Base-by-base conservation (phyloP, 345 rosid genomes). In the Rhodamnia rubescens region DNA sequence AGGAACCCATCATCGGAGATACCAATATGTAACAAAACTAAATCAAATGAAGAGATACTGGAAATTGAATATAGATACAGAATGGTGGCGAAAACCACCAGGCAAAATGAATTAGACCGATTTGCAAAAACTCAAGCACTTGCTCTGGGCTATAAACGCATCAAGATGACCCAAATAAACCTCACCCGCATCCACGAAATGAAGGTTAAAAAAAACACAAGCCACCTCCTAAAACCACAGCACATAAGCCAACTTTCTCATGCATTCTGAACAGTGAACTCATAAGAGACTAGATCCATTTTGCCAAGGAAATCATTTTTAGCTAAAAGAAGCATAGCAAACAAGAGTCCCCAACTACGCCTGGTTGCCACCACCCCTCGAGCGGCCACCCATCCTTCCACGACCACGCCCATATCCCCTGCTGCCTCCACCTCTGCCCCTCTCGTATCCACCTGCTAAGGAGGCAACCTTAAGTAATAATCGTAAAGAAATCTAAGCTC, bases 381-480 rank as follows among this genome's bases (percentile, higher is more conserved):
- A 82, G 84, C 93, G 96, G 53, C 90, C 90, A 53, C 93, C 95
- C 91, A 88, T 91, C 89, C 98, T 90, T 81, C 93, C 93, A 12
- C 93, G 90, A 26, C 92, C 91, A 53, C 89, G 86, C 32, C 86
- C 86, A 82, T 88, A 90, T 24, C 91, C 93, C 83, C 93, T 87
- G 55, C 92, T 90, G 0, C 91, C 91, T 54, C 92, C 89, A 54
- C 86, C 89, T 81, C 89, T 87, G 55, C 89, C 89, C 82, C 84
- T 85, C 69, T 87, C 89, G 22, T 87, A 87, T 64, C 85, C 86
- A 10, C 87, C 87, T 82, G 58, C 58, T 52, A 15, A 15, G 27
- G 8, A 53, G 52, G 57, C 75, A 69, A 69, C 78, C 78, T 32
- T 32, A 32, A 32, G 22, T 69, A 36, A 69, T 4, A 18, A 69